Base-by-base conservation (phyloP, 1,284 basidiomycete genomes). In the Singerocomus rubriflavus region DNA sequence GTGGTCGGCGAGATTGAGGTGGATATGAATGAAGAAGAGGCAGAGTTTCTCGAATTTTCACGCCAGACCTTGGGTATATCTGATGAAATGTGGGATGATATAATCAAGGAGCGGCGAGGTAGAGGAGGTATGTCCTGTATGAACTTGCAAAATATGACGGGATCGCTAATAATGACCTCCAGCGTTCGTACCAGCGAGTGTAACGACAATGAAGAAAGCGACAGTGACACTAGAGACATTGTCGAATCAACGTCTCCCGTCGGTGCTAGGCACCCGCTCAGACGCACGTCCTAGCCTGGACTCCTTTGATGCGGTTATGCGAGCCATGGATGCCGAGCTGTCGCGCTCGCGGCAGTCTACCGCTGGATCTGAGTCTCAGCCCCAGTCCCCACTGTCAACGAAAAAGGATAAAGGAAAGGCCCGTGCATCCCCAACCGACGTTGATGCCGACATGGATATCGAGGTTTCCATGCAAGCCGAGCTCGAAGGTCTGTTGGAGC, bases 241-340 rank as follows among this genome's bases (percentile, higher is more conserved):
- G 31, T 16, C 50, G 13, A 41, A 51, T 33, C 54, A 46, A 48
- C 32, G 44, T 36, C 55, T 53, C 21, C 30, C 50, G 37, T 56
- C 70, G 13, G 56, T 52, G 17, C 61, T 71, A 31, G 72, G 68
- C 1, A 68, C 72, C 26, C 69, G 68, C 32, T 72, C 73, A 8
- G 73, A 73, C 44, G 66, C 70, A 9, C 82, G 93, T 63, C 78
- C 82, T 5, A 81, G 85, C 44, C 75, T 98, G n/a, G 80, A 93
- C 65, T 91, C 91, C 0, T 98, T 98, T 58, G 95, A 98, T 62
- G 81, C 86, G 7, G 88, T 98, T 35, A 98, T 98, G 95, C 80
- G 84, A 61, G 92, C 92, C 2, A 92, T 98, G 88, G 95, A 98
- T 59, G 79, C 74, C 16, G 91, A 95, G 60, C 76, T 97, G 13